Evolutionary conservation across 768 basidiomycete species (phyloP).

Genomic region (Trametes maxima): DNA sequence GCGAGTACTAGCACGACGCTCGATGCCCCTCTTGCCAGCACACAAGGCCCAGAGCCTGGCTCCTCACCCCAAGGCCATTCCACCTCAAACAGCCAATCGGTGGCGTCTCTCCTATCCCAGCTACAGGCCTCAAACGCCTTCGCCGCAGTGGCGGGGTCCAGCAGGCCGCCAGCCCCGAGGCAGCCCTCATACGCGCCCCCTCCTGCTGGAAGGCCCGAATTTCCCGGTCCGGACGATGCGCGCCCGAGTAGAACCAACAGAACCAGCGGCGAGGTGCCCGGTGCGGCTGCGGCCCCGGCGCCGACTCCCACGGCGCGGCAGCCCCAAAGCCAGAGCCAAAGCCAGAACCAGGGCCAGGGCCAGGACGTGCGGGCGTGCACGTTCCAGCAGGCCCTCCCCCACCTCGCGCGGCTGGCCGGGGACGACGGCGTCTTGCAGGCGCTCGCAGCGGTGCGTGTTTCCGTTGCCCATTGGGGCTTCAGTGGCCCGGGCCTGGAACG

Average conservation of each 20-base stretch:
- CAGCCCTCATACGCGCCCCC: slow-evolving; percentile 1
- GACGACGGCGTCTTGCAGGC: slow-evolving; percentile 52
- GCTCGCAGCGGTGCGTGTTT: slow-evolving; percentile 52
- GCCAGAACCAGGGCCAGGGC: slow-evolving; percentile 33
- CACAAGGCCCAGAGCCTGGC: background rate
- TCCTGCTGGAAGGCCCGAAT: slow-evolving; percentile 6
- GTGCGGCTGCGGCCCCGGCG: background rate
- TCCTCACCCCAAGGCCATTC: slow-evolving; percentile 32
- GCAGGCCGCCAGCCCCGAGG: slow-evolving; percentile 1
- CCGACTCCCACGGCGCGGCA: slow-evolving; percentile 14
- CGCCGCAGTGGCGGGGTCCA: slow-evolving; percentile 18
- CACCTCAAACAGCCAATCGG: slow-evolving; percentile 34
- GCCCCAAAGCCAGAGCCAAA: too few species aligned
- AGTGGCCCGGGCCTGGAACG: too few species aligned
- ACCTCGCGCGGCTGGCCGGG: slow-evolving; percentile 60
- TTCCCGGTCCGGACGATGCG: slow-evolving; percentile 8
- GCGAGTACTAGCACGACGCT: background rate
- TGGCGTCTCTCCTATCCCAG: slow-evolving; percentile 67
- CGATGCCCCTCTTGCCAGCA: background rate
- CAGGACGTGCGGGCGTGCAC: slow-evolving; percentile 51
- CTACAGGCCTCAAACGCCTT: slow-evolving; percentile 42
- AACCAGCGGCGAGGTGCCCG: background rate
- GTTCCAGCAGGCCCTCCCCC: slow-evolving; percentile 72
- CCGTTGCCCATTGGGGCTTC: background rate
- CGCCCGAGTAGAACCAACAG: background rate